Evolutionary conservation across 2,329 filamentous ascomycete genomes (phyloP), one percentile per base, ranked within the genome.

Genomic region (Exophiala mesophila): DNA sequence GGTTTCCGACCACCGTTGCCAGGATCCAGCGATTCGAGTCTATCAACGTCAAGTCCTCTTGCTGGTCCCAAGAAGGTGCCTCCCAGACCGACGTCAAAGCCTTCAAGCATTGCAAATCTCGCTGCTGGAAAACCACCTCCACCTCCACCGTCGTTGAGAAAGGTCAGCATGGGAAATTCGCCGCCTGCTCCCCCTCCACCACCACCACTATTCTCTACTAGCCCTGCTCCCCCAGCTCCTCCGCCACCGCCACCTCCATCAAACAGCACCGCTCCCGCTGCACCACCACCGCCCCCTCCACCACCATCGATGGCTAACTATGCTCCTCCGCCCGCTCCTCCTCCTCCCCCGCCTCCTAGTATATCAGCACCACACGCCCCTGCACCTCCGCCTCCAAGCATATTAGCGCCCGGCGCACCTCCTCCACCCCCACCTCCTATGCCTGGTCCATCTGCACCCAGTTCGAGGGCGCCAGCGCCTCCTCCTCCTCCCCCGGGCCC

Each of bases 1-100:
- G 70, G 71, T 12, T 65, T 62, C 41, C 61, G 65, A 34, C 68
- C 71, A 20, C 67, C 65, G 20, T 60, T 69, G 18, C 69, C 70
- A 15, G 68, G 71, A 10, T 68, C 70, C n/a, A 65, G 68, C 49
- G 67, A 73, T 21, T 67, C 69, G 10, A 59, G 66, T 13, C 61
- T 70, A 21, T 66, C 73, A 43, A 66, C 71, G 42, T 72, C 77
- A 5, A 71, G 82, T 47, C 63, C 67, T 12, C 53, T 71, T 47
- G 73, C 78, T 20, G 76, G 76, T 51, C 65, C 85, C 31, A 72
- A 80, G 52, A 85, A 80, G 63, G 68, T 69, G 30, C 71, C 70
- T 32, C 66, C 65, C 36, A 69, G 64, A 50, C 70, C 71, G 39
- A 59, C 58, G 1, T 69, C 69, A 30, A 70, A 84, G 50, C 80